Percentiles rank a stretch among this genome's conserved stretches.
phyloP scores from a whole-genome alignment of 2,329 filamentous ascomycete species.

The Calonectria crousiana region DNA sequence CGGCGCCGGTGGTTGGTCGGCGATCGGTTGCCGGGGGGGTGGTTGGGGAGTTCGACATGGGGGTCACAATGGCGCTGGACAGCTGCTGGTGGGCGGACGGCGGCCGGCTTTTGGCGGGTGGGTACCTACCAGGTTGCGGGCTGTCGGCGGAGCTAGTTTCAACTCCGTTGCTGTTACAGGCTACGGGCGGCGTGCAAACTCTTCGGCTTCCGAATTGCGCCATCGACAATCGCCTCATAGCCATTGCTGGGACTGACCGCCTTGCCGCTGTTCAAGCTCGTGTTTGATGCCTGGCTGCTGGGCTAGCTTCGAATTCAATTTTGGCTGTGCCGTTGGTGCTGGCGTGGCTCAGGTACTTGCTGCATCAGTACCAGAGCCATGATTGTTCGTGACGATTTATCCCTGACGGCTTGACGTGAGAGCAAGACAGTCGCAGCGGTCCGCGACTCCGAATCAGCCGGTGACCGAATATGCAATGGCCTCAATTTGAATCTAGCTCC shows the following conservation, averaged over 20 bases:
- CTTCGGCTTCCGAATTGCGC: slow-evolving; percentile 46
- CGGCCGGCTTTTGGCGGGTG: slow-evolving; percentile 39
- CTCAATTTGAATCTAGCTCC: not conserved
- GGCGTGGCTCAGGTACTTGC: not conserved
- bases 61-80: not conserved
- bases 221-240: slow-evolving; percentile 38
- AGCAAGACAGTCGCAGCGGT: not conserved
- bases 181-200: slow-evolving; percentile 23
- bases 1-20: slow-evolving; percentile 30
- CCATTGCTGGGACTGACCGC: slow-evolving; percentile 25
- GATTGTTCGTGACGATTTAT: not conserved
- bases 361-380: not conserved
- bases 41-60: slow-evolving; percentile 26
- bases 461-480: not conserved
- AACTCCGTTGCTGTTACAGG: slow-evolving; percentile 21
- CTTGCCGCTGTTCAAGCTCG: not conserved
- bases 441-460: not conserved
- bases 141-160: slow-evolving; percentile 43
- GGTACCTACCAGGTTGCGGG: slow-evolving; percentile 36
- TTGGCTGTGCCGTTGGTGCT: slow-evolving; percentile 14
- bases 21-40: slow-evolving; percentile 43
- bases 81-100: slow-evolving; percentile 10
- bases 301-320: slow-evolving; percentile 10
- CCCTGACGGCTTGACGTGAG: not conserved
- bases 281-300: slow-evolving; percentile 14